These are phyloP conservation scores for Mitragyna speciosa DNA, from an alignment of 257 asterid species.

Conservation along the genomic window DNA sequence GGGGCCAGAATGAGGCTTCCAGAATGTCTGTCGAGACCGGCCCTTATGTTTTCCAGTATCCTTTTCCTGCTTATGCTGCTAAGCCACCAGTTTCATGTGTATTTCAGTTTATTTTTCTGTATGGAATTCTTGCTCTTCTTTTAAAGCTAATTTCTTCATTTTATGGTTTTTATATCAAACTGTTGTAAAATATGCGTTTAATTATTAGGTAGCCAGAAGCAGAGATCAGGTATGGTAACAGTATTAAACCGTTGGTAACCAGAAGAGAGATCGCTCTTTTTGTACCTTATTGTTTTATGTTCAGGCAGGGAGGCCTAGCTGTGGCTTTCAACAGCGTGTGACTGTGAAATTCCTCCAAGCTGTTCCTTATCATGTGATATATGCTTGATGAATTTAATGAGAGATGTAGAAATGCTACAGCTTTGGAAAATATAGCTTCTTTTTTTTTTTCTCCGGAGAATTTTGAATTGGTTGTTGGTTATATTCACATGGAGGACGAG, in stretches of 20 bases:
- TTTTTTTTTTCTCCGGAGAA: background rate
- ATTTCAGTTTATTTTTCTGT: background rate
- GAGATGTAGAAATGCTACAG: background rate
- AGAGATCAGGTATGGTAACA: background rate
- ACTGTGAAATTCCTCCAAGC: background rate
- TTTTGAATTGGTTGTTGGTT: background rate
- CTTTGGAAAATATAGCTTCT: background rate
- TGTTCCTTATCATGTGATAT: background rate
- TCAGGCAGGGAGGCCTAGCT: background rate
- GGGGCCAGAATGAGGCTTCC: constrained; percentile 82
- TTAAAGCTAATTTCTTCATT: background rate
- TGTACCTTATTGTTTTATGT: background rate
- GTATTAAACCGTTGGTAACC: no score
- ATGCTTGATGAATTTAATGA: background rate
- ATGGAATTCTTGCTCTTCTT: background rate
- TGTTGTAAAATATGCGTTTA: background rate
- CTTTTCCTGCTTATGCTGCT: constrained; percentile 29
- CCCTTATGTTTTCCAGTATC: constrained; percentile 92
- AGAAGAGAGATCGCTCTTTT: no score
- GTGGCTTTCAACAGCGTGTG: background rate
- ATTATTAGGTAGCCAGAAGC: background rate
- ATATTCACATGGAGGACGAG: constrained; percentile 1
- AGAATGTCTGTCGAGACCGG: constrained; percentile 96
- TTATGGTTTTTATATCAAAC: background rate
- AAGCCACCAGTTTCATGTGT: background rate